Evolutionary conservation across 2,329 filamentous ascomycete species (phyloP), one percentile per base, ranked within the genome.

Genomic region (Microcyclospora pomicola): DNA sequence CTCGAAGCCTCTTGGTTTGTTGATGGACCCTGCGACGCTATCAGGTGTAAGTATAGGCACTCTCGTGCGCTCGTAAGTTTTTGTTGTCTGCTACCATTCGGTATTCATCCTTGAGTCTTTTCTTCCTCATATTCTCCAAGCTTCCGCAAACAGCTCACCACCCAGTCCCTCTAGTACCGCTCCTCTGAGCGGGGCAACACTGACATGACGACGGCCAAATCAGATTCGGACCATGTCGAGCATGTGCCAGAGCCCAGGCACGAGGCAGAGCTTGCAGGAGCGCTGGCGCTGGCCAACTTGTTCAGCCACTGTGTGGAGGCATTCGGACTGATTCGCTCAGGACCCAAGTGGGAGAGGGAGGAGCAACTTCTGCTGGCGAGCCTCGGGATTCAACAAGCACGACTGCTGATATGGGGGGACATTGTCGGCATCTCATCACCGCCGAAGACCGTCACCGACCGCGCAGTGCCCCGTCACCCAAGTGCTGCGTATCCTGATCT

Each of bases 221-320:
- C 19, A 24, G 19, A 24, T 24, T 24, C 19, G 19, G 19, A 24
- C 19, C 19, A 24, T 24, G 19, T 24, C 19, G 19, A 24, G 19
- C 19, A 24, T 24, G 19, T 24, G 4, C 19, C 19, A 24, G 5
- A 24, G 19, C 19, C 19, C 19, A 4, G 19, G 19, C 49, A 56
- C 33, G 54, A 56, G 43, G 51, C 43, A 19, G 41, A 48, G 9
- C 56, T 67, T 27, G 53, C 52, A 24, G 58, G 61, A 37, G 62
- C 63, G 30, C 51, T 63, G 35, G 59, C 59, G 6, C 59, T 68
- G 10, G 63, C 64, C 15, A 59, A 52, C 19, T 58, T 66, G 27
- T 67, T 67, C 58, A 64, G 62, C 49, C 61, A 59, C 33, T 66
- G 63, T 42, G 63, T 66, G 32, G 65, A 67, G 46, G 62, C 61